Conservation (phyloP, 1,139 yeast genomes). For the Candida smagusa region DNA sequence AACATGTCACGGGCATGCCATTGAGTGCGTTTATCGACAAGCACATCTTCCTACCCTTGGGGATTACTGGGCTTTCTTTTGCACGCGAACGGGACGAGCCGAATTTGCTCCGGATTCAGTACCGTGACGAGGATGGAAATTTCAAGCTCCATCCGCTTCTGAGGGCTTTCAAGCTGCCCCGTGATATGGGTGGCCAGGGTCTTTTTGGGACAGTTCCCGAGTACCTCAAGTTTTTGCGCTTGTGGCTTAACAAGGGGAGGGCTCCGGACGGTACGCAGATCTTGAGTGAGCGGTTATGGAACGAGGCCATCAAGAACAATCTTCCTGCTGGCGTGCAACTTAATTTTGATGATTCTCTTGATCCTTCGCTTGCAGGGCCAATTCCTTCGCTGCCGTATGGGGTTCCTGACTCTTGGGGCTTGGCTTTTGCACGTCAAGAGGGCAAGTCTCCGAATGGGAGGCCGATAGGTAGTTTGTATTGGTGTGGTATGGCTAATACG, state of each 20-base stretch:
- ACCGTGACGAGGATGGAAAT: constrained; percentile 9
- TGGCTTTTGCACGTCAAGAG: constrained; percentile 8
- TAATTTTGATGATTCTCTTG: constrained; percentile 6
- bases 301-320: constrained; percentile 32
- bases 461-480: constrained; percentile 35
- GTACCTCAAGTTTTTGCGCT: constrained; percentile 40
- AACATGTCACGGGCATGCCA: constrained; percentile 38
- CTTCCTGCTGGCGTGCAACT: constrained; percentile 24
- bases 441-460: constrained; percentile 37
- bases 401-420: constrained; percentile 4
- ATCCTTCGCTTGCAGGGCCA: constrained; percentile 6
- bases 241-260: constrained; percentile 45
- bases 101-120: constrained; percentile 25
- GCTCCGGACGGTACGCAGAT: constrained; percentile 37
- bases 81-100: constrained; percentile 16
- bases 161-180: constrained; percentile 1
- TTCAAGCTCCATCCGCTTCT: background rate
- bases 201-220: constrained; percentile 42
- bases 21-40: constrained; percentile 41
- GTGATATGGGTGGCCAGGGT: constrained; percentile 54
- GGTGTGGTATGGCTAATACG: constrained; percentile 48
- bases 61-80: constrained; percentile 39
- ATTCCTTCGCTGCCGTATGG: constrained; percentile 6
- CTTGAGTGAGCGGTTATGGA: constrained; percentile 28
- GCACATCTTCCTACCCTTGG: constrained; percentile 43